phyloP scores from a whole-genome alignment of 225 moss, liverwort and hornwort species.

The Marchantia polymorpha region DNA sequence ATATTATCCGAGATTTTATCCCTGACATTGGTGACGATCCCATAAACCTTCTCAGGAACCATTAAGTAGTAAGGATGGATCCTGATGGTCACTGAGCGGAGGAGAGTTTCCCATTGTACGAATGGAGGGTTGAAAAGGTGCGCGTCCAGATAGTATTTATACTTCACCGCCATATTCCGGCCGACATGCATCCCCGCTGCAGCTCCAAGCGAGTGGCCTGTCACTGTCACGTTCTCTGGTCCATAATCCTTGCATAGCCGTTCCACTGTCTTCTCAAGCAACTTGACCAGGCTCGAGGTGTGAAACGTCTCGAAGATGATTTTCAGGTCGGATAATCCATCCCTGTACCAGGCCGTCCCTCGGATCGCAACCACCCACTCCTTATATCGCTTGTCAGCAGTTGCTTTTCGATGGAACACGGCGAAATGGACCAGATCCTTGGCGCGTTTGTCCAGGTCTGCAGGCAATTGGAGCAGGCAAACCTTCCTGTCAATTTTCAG shows the following conservation, averaged over 20 bases:
- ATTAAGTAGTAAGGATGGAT: too few relatives aligned
- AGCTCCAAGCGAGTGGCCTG: slow-evolving; percentile 4
- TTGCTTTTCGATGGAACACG: too few relatives aligned
- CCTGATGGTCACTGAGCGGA: too few relatives aligned
- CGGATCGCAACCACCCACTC: slow-evolving; percentile 1
- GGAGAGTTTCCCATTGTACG: too few relatives aligned
- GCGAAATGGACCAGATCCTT: too few relatives aligned
- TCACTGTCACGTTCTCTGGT: neutral
- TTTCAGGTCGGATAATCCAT: neutral
- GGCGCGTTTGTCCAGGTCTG: too few relatives aligned
- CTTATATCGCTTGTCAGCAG: neutral
- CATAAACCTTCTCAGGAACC: too few relatives aligned
- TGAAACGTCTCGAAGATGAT: neutral
- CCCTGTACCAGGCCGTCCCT: neutral
- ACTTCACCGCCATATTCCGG: neutral
- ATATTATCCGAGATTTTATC: too few relatives aligned
- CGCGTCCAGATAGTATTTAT: neutral
- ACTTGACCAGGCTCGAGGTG: neutral
- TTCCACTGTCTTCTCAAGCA: neutral
- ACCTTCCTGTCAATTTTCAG: too few relatives aligned
- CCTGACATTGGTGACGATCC: too few relatives aligned
- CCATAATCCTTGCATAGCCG: neutral
- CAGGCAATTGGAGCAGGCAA: too few relatives aligned
- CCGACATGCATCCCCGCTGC: neutral
- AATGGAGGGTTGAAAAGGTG: slow-evolving; percentile 11